Evolutionary conservation across 176 grass and related monocot species (phyloP), one percentile per base, ranked within the genome.

Genomic region (Tillandsia leiboldiana): DNA sequence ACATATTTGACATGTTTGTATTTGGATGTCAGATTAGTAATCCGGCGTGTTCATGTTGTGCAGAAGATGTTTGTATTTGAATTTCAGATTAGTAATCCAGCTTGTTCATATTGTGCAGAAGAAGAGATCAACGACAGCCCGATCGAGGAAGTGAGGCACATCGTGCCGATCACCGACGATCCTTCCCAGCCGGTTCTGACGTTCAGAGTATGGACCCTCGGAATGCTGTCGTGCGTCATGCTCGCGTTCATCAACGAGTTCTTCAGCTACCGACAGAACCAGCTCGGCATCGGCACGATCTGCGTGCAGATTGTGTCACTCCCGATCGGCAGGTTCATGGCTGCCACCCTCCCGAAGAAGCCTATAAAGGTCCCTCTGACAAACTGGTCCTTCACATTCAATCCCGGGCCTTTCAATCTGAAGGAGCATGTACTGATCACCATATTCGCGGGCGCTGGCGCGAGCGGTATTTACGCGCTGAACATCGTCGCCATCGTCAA

Each of bases 171-270:
- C 18, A 73, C 49, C 23, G 91, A 96, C 67, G 84, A 96, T 54
- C 91, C 84, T 12, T 59, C 71, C 50, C 76, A 77, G 77, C 82
- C 84, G 10, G 83, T 67, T 62, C 79, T 96, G 63, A 96, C 91
- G 9, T 88, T 96, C 87, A 73, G 91, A 49, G 79, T 80, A 69
- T 96, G 87, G 91, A 49, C 72, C 11, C 79, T 96, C 3, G 87
- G 91, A 10, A 47, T 87, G 63, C 62, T 70, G 1, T 96, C 87
- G 15, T 91, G 89, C 80, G 15, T 81, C 22, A 11, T 88, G 9
- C 87, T 96, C 2, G 71, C 87, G 64, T 90, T 90, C 74, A 62
- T 91, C 53, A 96, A 96, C 74, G 84, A 96, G 87, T 96, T 96
- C 84, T 96, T 96, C 77, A 59, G 26, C 56, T 96, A 96, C 80